Conservation (phyloP, 345 rosid species). For the Draba incana region DNA sequence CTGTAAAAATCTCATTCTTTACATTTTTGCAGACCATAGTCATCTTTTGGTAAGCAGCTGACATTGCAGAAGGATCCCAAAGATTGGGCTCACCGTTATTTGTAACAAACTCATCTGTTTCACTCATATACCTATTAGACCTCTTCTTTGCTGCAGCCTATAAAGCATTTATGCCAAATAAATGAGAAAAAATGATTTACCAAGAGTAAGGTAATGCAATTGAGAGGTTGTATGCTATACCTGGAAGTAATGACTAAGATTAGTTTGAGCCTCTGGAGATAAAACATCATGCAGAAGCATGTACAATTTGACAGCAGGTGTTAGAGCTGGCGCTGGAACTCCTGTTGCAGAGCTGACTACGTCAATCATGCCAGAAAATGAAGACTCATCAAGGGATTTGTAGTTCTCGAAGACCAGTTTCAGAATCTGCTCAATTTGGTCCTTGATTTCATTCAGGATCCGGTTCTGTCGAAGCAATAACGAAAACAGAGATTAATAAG, state of each 20-base stretch:
- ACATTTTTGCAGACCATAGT: conserved; percentile 68
- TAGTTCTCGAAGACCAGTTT: conserved; percentile 86
- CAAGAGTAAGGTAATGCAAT: conserved; percentile 19
- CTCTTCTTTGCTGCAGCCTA: conserved; percentile 93
- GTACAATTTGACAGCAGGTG: conserved; percentile 89
- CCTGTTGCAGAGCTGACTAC: conserved; percentile 83
- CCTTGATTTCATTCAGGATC: conserved; percentile 84
- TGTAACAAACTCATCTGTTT: conserved; percentile 89
- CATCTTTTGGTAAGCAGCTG: conserved; percentile 94
- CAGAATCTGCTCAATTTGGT: conserved; percentile 96
- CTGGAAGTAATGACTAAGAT: conserved; percentile 89
- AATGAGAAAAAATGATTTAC: conserved; percentile 18
- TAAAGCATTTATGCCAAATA: conserved; percentile 1
- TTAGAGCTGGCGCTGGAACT: conserved; percentile 79
- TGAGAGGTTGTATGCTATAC: conserved; percentile 43
- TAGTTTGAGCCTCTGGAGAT: conserved; percentile 92
- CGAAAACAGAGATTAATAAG: not conserved
- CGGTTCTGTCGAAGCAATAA: conserved; percentile 64
- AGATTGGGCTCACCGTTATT: conserved; percentile 56
- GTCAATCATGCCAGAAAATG: conserved; percentile 71
- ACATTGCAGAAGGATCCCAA: conserved; percentile 67
- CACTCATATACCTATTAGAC: conserved; percentile 80
- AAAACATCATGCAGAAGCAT: conserved; percentile 88
- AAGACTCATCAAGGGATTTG: conserved; percentile 90
- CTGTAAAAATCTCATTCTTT: conserved; percentile 83